Percentiles rank a stretch among this genome's conserved stretches.
Evolutionary conservation across 441 rosid genomes (phyloP).

Genomic region (Cnidoscolus chayamansa): DNA sequence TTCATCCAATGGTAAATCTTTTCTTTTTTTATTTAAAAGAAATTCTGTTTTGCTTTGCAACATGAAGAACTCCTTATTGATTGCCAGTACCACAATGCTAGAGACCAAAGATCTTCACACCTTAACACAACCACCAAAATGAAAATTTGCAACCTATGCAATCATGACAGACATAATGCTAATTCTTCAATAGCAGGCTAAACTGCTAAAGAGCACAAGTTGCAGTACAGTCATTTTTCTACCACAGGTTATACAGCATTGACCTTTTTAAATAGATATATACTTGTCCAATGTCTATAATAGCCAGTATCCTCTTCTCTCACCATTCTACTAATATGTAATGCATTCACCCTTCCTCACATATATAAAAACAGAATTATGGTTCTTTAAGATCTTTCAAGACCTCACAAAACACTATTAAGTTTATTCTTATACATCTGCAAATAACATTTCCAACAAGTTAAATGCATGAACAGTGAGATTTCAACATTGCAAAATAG

Average conservation of each 20-base stretch:
- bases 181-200: neutral
- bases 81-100: too few relatives aligned
- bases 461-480: neutral
- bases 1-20: neutral
- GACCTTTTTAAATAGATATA: neutral
- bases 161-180: neutral
- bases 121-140: too few relatives aligned
- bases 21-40: neutral
- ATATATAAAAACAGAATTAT: too few relatives aligned
- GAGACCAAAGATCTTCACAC: too few relatives aligned
- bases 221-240: neutral
- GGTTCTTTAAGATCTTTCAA: neutral
- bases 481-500: conserved; percentile 5
- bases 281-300: neutral
- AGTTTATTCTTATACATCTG: neutral
- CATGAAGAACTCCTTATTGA: too few relatives aligned
- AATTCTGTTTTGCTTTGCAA: neutral
- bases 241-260: neutral
- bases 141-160: neutral
- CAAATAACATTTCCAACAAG: neutral
- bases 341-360: neutral
- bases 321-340: neutral
- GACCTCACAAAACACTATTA: neutral
- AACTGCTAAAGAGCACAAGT: neutral
- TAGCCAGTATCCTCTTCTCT: neutral